A percentile compares a stretch with the other conserved stretches of the same genome.
Conservation (phyloP, 768 basidiomycete genomes). For the Russula foetens region DNA sequence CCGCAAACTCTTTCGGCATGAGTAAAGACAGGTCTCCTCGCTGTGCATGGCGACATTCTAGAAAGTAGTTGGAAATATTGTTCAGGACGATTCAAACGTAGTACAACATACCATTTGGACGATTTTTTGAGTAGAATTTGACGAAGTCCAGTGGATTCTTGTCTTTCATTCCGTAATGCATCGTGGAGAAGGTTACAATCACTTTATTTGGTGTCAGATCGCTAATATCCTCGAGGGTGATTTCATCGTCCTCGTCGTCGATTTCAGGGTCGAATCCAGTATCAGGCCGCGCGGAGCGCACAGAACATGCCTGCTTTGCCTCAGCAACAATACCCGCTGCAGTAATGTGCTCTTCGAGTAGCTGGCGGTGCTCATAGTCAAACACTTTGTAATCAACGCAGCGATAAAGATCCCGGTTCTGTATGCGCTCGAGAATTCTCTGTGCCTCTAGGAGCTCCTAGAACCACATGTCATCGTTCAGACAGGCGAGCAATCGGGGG, state of each 20-base stretch:
- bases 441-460: conserved; percentile 56
- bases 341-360: conserved; percentile 29
- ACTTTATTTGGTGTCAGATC: conserved; percentile 42
- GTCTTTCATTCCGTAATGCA: conserved; percentile 75
- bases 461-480: not conserved
- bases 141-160: conserved; percentile 61
- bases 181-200: conserved; percentile 50
- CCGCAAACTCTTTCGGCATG: conserved; percentile 58
- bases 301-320: conserved; percentile 21
- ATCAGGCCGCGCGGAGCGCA: not conserved
- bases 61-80: not conserved
- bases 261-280: not conserved
- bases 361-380: conserved; percentile 26
- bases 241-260: conserved; percentile 10
- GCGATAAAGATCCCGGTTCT: conserved; percentile 57
- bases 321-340: conserved; percentile 29
- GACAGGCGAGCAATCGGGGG: not conserved
- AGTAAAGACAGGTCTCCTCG: conserved; percentile 56
- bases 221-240: conserved; percentile 23
- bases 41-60: conserved; percentile 39
- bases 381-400: conserved; percentile 58
- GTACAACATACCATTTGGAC: conserved; percentile 40
- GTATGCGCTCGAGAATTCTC: conserved; percentile 53
- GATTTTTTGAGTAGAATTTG: conserved; percentile 65
- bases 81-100: not conserved